Base-by-base conservation (phyloP, 2,329 filamentous ascomycete species). In the Ophiosphaerella narmari region DNA sequence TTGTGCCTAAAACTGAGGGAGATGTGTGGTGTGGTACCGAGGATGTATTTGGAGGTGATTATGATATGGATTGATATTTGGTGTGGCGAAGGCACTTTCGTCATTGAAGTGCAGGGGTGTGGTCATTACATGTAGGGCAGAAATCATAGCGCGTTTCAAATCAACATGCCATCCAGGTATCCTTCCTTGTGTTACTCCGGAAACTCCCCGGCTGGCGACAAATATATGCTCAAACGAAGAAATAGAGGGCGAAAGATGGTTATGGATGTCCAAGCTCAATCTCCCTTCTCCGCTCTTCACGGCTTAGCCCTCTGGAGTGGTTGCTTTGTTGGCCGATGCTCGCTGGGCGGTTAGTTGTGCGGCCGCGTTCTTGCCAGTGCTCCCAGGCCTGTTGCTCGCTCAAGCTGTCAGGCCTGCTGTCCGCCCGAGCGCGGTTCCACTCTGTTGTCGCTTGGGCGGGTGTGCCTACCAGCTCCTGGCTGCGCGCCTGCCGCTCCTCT, bases 261-360 rank as follows among this genome's bases (percentile, higher is more conserved):
- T 45, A 63, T 35, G 43, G 32, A 42, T 42, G 48, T 8, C 74
- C 73, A 43, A 74, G 50, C 55, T 77, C 75, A 48, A 77, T 77
- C 57, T 77, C 73, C 43, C 69, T 49, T 57, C 74, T 63, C 45
- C 75, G 57, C 53, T 74, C 70, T 43, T 72, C 73, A n/a, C 71
- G 63, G 39, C 72, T 74, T 33, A 72, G 42, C 7, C 58, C 68
- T 46, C 72, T 57, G 16, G 68, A 71, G 35, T 73, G 69, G 18
- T 39, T 66, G 46, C 66, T 69, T 9, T 50, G 39, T 3, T 49
- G 55, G 40, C 57, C 63, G n/a, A 54, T 55, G 45, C 64, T 68
- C 1, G 58, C 44, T 1, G 66, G 67, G 13, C 68, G 63, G 7
- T 64, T 56, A 13, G 62, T 45, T 26, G 60, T 63, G 16, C 65